Evolutionary conservation across 108 stramenopile genomes (phyloP).

Genomic region (Cyclotella atomus): DNA sequence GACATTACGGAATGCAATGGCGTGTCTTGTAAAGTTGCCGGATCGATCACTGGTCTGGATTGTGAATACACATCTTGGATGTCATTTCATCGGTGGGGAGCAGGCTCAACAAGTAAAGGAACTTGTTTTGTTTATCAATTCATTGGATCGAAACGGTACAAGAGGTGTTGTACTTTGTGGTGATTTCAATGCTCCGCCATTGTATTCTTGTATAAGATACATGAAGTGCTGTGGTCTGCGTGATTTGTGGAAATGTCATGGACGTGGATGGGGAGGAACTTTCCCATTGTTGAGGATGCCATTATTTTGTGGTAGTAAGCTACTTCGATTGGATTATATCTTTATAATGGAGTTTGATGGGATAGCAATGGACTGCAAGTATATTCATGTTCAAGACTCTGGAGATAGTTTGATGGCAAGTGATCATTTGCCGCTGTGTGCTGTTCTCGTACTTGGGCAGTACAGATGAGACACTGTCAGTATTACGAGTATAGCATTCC

Average conservation of each 20-base stretch:
- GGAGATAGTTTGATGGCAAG: conserved; percentile 11
- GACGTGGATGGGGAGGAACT: conserved; percentile 8
- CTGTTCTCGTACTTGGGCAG: conserved; percentile 3
- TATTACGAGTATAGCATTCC: no score
- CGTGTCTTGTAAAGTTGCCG: conserved; percentile 12
- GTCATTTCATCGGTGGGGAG: conserved; percentile 10
- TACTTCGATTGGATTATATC: conserved; percentile 26
- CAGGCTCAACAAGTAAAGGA: conserved; percentile 12
- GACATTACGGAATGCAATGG: conserved; percentile 18
- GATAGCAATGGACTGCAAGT: conserved; percentile 1
- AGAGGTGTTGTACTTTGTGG: conserved; percentile 7
- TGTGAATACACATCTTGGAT: conserved; percentile 19
- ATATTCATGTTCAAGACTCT: conserved; percentile 11
- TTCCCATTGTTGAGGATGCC: conserved; percentile 20
- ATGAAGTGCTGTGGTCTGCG: neutral
- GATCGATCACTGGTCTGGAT: conserved; percentile 7
- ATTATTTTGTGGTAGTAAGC: neutral
- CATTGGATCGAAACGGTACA: neutral
- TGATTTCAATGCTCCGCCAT: conserved; percentile 21
- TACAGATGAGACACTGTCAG: neutral
- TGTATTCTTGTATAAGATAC: neutral
- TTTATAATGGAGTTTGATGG: conserved; percentile 2
- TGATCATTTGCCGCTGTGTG: conserved; percentile 30
- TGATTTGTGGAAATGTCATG: conserved; percentile 2
- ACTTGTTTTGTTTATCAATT: conserved; percentile 10